These are phyloP conservation scores for Cutaneotrichosporon dermatis DNA, from an alignment of 1,284 basidiomycete genomes.

Conservation along the genomic window DNA sequence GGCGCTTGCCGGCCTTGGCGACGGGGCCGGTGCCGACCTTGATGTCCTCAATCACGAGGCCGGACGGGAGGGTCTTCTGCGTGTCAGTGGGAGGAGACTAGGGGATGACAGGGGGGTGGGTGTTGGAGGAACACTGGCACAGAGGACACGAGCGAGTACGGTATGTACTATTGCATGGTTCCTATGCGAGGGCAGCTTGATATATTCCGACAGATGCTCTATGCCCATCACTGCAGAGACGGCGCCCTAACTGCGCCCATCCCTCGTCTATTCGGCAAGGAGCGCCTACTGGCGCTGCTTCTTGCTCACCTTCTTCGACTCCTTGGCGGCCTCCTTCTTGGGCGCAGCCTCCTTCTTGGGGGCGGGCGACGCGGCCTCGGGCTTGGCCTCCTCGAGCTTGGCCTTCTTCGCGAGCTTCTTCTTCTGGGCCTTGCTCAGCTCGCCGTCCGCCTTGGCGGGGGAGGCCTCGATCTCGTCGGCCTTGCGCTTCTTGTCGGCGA, in stretches of 20 bases:
- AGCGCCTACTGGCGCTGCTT: constrained; percentile 6
- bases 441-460: constrained; percentile 10
- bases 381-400: constrained; percentile 49
- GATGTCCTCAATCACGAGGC: constrained; percentile 72
- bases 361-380: constrained; percentile 42
- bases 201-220: no score
- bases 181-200: no score
- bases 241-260: no score
- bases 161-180: no score
- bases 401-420: constrained; percentile 49
- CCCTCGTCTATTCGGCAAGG: no score
- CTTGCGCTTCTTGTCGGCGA: constrained; percentile 16
- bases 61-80: constrained; percentile 60
- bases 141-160: background rate
- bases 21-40: constrained; percentile 73
- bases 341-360: constrained; percentile 30
- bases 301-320: constrained; percentile 47
- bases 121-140: no score
- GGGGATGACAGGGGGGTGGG: background rate
- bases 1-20: constrained; percentile 78
- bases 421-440: constrained; percentile 45
- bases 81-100: background rate
- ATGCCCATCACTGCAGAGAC: no score
- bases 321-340: constrained; percentile 25
- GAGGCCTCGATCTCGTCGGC: constrained; percentile 17